Conservation (phyloP, 208 protist genomes). For the Novymonas esmeraldas region DNA sequence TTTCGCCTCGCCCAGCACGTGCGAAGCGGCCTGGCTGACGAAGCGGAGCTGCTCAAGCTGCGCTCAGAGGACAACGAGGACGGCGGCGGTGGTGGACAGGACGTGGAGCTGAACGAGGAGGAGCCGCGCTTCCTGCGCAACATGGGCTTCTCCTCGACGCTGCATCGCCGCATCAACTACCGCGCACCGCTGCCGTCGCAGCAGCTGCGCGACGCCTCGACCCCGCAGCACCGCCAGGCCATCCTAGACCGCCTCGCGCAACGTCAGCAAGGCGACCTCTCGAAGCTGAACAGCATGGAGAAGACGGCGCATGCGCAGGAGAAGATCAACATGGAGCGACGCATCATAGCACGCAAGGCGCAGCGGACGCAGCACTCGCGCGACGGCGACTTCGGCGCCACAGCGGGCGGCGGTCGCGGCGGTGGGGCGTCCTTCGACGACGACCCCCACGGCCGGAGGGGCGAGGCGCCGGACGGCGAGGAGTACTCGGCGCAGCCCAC, state of each 20-base stretch:
- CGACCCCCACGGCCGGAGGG: background rate
- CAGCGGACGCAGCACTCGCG: constrained; percentile 31
- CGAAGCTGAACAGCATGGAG: constrained; percentile 81
- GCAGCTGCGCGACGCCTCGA: constrained; percentile 74
- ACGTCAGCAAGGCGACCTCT: constrained; percentile 51
- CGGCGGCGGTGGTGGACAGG: constrained; percentile 32
- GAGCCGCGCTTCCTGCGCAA: constrained; percentile 79
- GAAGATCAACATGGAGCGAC: constrained; percentile 81
- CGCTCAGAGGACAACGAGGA: constrained; percentile 71
- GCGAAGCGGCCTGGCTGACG: constrained; percentile 80
- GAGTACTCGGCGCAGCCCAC: constrained; percentile 29
- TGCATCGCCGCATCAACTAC: constrained; percentile 81
- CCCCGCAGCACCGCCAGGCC: constrained; percentile 80
- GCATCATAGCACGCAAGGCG: constrained; percentile 55
- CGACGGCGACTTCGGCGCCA: constrained; percentile 4
- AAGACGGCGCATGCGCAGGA: constrained; percentile 72
- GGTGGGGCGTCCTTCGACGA: background rate
- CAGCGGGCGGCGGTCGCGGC: background rate
- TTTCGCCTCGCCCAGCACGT: constrained; percentile 88
- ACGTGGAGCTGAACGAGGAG: constrained; percentile 87
- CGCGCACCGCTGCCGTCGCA: constrained; percentile 77
- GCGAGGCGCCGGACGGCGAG: constrained; percentile 11
- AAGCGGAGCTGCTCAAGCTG: constrained; percentile 75
- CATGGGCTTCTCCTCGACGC: constrained; percentile 54
- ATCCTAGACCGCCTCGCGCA: constrained; percentile 71